Evolutionary conservation across 23 red algal species (phyloP).

Genomic region (Gracilariopsis chorda): DNA sequence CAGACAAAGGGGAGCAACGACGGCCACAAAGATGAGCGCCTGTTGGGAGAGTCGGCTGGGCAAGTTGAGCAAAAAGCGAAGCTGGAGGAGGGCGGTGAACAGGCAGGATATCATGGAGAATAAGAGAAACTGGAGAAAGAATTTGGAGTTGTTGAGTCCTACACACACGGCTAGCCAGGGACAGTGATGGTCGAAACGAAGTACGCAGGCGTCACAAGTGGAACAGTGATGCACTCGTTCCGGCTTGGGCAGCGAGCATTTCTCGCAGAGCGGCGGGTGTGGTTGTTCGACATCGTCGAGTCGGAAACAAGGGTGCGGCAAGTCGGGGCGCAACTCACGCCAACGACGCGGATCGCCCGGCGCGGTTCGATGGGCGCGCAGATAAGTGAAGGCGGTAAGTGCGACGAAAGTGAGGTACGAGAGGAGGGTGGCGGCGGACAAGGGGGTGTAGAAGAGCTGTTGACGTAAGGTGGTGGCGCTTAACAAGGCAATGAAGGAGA

Average conservation of each 20-base stretch:
- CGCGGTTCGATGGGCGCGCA: background rate
- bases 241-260: background rate
- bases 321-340: background rate
- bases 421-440: too few relatives aligned
- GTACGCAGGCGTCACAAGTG: background rate
- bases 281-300: background rate
- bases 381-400: background rate
- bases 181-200: constrained; percentile 45
- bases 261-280: background rate
- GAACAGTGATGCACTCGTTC: constrained; percentile 41
- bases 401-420: background rate
- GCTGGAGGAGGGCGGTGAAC: background rate
- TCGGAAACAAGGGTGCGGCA: background rate
- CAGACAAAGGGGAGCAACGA: background rate
- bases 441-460: background rate
- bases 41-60: background rate
- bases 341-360: background rate
- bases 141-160: constrained; percentile 8
- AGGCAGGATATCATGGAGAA: background rate
- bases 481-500: background rate
- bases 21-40: background rate
- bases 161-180: constrained; percentile 18
- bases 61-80: background rate
- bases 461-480: background rate
- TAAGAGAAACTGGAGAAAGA: constrained; percentile 19